Evolutionary conservation across 2,329 filamentous ascomycete genomes (phyloP).

Genomic region (Rhinocladiella mackenziei): DNA sequence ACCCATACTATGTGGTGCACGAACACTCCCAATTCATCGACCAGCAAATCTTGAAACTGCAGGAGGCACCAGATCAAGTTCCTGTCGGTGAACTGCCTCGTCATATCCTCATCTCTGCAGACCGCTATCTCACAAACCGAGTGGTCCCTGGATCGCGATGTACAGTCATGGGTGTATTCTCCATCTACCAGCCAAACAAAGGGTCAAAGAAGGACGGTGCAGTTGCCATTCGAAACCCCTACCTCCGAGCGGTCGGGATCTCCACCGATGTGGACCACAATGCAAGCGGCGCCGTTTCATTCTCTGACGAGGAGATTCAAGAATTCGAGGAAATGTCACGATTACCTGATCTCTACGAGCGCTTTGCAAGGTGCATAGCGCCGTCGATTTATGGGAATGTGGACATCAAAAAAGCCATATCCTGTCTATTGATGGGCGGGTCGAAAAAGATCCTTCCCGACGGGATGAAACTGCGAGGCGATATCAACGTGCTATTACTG

Average conservation of each 20-base stretch:
- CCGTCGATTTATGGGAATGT: conserved; percentile 95
- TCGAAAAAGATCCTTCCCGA: conserved; percentile 97
- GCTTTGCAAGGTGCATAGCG: conserved; percentile 87
- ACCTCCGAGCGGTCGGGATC: conserved; percentile 87
- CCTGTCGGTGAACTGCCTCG: conserved; percentile 92
- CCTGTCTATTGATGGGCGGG: conserved; percentile 87
- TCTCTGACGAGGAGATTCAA: conserved; percentile 94
- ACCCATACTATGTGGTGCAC: conserved; percentile 93
- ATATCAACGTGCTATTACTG: conserved; percentile 94
- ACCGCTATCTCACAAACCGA: conserved; percentile 89
- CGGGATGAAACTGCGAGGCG: conserved; percentile 94
- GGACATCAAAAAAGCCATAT: conserved; percentile 96
- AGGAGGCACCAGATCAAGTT: conserved; percentile 95
- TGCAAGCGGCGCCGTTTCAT: conserved; percentile 75
- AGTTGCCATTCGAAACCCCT: conserved; percentile 92
- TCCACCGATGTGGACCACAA: conserved; percentile 86
- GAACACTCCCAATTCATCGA: conserved; percentile 94
- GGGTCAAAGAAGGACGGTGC: conserved; percentile 75
- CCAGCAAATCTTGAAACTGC: conserved; percentile 95
- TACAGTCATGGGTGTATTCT: conserved; percentile 95
- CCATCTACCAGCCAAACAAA: conserved; percentile 86
- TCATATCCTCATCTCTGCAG: conserved; percentile 93
- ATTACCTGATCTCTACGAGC: conserved; percentile 83
- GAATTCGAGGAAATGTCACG: conserved; percentile 91
- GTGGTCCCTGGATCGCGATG: conserved; percentile 94